Conservation (phyloP, 495 filamentous ascomycete genomes). For the Aspergillus steynii region DNA sequence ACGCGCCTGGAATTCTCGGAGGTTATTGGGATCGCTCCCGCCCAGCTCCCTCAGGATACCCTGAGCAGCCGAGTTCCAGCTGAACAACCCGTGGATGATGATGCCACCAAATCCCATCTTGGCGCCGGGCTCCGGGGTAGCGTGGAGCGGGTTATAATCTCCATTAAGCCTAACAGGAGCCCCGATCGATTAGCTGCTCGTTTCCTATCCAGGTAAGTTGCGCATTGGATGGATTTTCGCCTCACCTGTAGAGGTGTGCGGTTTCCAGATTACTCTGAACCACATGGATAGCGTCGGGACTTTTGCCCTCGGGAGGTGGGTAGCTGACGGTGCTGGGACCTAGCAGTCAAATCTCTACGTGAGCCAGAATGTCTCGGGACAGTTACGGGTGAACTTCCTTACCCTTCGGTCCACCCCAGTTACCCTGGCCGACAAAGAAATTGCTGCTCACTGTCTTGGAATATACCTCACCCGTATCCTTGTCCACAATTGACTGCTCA, state of each 20-base stretch:
- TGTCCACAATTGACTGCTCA: conserved; percentile 74
- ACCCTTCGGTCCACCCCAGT: conserved; percentile 88
- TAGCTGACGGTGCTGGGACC: conserved; percentile 71
- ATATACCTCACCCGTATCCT: conserved; percentile 67
- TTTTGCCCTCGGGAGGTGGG: conserved; percentile 69
- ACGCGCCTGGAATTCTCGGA: conserved; percentile 81
- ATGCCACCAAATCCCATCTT: conserved; percentile 87
- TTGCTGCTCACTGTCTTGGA: conserved; percentile 63
- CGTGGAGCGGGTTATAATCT: conserved; percentile 89
- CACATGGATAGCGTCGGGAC: conserved; percentile 68
- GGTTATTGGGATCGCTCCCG: conserved; percentile 71
- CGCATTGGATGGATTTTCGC: neutral
- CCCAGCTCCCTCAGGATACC: conserved; percentile 69
- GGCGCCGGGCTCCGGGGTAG: conserved; percentile 76
- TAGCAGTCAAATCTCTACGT: conserved; percentile 17
- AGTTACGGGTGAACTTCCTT: neutral
- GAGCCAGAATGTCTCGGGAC: neutral
- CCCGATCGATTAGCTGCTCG: conserved; percentile 4
- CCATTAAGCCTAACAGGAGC: conserved; percentile 62
- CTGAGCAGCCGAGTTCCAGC: conserved; percentile 76
- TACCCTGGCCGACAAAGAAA: conserved; percentile 81
- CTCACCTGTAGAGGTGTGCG: conserved; percentile 66
- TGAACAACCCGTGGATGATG: conserved; percentile 85
- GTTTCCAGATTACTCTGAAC: conserved; percentile 67
- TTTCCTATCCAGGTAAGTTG: neutral